Conservation (phyloP, 345 rosid species). For the Dipteronia sinensis region DNA sequence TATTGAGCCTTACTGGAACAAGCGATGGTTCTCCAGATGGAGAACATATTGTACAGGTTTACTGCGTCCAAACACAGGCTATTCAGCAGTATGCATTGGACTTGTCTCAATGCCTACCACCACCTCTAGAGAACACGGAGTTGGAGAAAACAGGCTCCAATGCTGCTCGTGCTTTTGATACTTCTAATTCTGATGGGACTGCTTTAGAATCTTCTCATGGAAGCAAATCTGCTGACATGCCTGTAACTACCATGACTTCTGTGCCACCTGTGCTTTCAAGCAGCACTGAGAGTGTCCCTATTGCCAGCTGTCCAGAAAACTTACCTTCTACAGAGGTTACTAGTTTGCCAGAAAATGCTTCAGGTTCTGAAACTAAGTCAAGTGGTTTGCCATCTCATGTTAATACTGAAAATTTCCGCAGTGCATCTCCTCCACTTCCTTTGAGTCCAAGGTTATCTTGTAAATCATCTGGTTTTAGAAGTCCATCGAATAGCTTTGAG, state of each 20-base stretch:
- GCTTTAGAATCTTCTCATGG: slow-evolving; percentile 37
- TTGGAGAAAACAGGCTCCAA: slow-evolving; percentile 54
- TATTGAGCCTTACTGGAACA: slow-evolving; percentile 73
- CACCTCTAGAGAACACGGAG: slow-evolving; percentile 48
- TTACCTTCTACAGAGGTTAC: slow-evolving; percentile 42
- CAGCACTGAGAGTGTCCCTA: slow-evolving; percentile 30
- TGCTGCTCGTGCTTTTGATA: slow-evolving; percentile 33
- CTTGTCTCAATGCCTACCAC: slow-evolving; percentile 68
- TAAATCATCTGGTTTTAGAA: slow-evolving; percentile 45
- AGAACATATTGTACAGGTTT: slow-evolving; percentile 61
- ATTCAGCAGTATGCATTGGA: slow-evolving; percentile 80
- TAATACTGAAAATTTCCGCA: slow-evolving; percentile 38
- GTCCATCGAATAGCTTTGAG: slow-evolving; percentile 36
- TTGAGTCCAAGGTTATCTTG: slow-evolving; percentile 46
- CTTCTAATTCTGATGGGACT: slow-evolving; percentile 30
- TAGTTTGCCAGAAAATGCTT: slow-evolving; percentile 32
- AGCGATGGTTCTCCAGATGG: slow-evolving; percentile 64
- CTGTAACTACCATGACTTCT: slow-evolving; percentile 22
- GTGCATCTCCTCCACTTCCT: slow-evolving; percentile 43
- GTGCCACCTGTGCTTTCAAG: slow-evolving; percentile 25
- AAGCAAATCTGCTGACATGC: slow-evolving; percentile 35
- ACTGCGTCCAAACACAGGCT: slow-evolving; percentile 77
- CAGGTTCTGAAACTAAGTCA: slow-evolving; percentile 37
- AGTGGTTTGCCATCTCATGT: slow-evolving; percentile 32
- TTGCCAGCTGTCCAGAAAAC: slow-evolving; percentile 34